Percentiles rank a stretch among this genome's conserved stretches.
These are phyloP conservation scores for Xerocomellus chrysenteron DNA, from an alignment of 768 basidiomycete genomes.

Conservation along the genomic window DNA sequence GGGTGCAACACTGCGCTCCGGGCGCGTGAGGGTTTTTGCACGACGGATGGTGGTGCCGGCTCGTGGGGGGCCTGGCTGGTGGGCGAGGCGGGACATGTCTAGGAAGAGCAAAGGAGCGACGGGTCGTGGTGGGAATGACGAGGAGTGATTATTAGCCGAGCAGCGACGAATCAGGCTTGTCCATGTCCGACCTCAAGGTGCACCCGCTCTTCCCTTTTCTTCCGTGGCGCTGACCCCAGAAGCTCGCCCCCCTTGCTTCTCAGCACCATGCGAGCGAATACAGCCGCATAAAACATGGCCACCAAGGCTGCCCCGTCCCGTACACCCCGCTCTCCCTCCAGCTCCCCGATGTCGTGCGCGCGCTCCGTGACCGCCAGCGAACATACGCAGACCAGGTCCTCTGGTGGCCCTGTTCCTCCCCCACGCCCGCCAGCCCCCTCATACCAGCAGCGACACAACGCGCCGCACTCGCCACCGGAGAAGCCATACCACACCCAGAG, in stretches of 20 bases:
- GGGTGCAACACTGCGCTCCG: conserved; percentile 92
- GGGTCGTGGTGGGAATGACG: background rate
- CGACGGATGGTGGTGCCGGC: conserved; percentile 68
- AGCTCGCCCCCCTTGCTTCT: conserved; percentile 62
- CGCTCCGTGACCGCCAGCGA: conserved; percentile 54
- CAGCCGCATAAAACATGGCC: conserved; percentile 65
- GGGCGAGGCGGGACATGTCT: conserved; percentile 22
- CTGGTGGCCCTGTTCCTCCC: conserved; percentile 49
- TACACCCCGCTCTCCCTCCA: conserved; percentile 67
- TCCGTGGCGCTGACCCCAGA: background rate
- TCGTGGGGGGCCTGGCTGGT: conserved; percentile 41
- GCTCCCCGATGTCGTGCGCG: conserved; percentile 54
- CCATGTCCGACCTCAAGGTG: conserved; percentile 25
- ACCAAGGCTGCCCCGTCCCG: conserved; percentile 46
- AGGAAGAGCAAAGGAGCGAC: too few species aligned
- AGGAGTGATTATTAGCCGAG: background rate
- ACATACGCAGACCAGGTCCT: conserved; percentile 34
- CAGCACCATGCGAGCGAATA: conserved; percentile 76
- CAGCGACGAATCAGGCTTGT: background rate
- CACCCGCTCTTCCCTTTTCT: background rate
- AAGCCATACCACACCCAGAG: conserved; percentile 17
- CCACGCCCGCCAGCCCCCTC: background rate
- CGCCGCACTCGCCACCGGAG: conserved; percentile 21
- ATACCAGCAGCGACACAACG: conserved; percentile 25
- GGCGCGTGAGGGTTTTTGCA: conserved; percentile 94